phyloP scores from a whole-genome alignment of 148 eudicot genomes.

The Camellia japonica region DNA sequence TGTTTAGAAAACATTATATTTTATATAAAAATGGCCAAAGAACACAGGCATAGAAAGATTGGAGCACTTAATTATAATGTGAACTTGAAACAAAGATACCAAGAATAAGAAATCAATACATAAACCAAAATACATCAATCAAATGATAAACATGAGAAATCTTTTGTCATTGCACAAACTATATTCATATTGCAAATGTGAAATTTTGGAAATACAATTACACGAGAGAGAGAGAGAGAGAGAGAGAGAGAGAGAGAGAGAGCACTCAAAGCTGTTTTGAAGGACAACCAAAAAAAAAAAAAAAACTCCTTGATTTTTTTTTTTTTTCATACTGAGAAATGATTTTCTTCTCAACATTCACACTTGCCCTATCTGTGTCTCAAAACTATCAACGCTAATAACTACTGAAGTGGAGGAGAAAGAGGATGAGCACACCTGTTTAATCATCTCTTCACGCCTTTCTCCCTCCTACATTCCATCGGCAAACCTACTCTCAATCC shows the following conservation, averaged over 20 bases:
- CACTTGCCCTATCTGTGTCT: conserved; percentile 19
- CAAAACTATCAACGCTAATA: conserved; percentile 20
- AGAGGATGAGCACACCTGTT: conserved; percentile 92
- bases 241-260: conserved; percentile 14
- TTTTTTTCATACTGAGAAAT: background rate
- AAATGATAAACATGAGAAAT: background rate
- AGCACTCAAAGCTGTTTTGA: conserved; percentile 12
- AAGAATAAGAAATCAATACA: background rate
- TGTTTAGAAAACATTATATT: too few species aligned
- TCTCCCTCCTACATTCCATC: conserved; percentile 51
- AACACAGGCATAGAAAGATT: background rate
- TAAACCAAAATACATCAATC: background rate
- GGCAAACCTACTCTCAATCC: conserved; percentile 30
- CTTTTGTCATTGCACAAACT: conserved; percentile 8
- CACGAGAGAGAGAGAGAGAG: too few species aligned
- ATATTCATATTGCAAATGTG: conserved; percentile 30
- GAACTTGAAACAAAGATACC: background rate
- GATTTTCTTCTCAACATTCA: conserved; percentile 15
- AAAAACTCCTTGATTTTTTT: conserved; percentile 3
- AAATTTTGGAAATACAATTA: background rate
- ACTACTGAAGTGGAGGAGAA: conserved; percentile 60
- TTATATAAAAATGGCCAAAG: background rate
- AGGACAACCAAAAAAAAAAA: conserved; percentile 17
- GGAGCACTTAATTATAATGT: background rate
- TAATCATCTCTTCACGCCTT: conserved; percentile 88